phyloP scores from a whole-genome alignment of 495 filamentous ascomycete species.

The Tuber brumale region DNA sequence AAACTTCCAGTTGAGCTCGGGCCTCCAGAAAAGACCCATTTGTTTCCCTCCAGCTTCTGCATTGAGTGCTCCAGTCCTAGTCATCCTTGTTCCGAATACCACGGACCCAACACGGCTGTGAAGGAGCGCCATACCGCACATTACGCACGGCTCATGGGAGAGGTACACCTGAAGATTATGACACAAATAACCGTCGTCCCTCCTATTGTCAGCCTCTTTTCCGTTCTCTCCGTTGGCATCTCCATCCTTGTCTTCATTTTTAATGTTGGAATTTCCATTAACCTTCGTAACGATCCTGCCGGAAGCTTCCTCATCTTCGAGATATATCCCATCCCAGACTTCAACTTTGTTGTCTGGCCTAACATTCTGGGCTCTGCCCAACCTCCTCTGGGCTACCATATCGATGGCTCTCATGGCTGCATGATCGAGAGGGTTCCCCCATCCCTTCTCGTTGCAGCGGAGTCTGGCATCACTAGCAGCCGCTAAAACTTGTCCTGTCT shows the following conservation, averaged over 20 bases:
- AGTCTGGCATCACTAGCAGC: constrained; percentile 37
- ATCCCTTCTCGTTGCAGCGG: constrained; percentile 27
- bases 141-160: constrained; percentile 89
- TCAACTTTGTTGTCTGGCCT: constrained; percentile 44
- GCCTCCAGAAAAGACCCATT: constrained; percentile 86
- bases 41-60: constrained; percentile 48
- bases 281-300: background rate
- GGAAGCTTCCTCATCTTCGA: constrained; percentile 12
- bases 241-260: background rate
- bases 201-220: constrained; percentile 14
- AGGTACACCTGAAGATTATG: constrained; percentile 83
- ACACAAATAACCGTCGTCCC: constrained; percentile 81
- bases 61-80: constrained; percentile 28
- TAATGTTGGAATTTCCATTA: background rate
- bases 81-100: constrained; percentile 54
- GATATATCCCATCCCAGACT: constrained; percentile 6
- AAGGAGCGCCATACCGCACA: constrained; percentile 92
- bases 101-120: constrained; percentile 81
- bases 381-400: constrained; percentile 65
- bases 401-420: constrained; percentile 79
- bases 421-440: constrained; percentile 48
- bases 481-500: constrained; percentile 42
- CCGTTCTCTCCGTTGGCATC: background rate
- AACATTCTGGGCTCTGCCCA: constrained; percentile 23
- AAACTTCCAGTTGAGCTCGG: constrained; percentile 89